Base-by-base conservation (phyloP, 2,329 filamentous ascomycete genomes). In the Colletotrichum tropicicola region DNA sequence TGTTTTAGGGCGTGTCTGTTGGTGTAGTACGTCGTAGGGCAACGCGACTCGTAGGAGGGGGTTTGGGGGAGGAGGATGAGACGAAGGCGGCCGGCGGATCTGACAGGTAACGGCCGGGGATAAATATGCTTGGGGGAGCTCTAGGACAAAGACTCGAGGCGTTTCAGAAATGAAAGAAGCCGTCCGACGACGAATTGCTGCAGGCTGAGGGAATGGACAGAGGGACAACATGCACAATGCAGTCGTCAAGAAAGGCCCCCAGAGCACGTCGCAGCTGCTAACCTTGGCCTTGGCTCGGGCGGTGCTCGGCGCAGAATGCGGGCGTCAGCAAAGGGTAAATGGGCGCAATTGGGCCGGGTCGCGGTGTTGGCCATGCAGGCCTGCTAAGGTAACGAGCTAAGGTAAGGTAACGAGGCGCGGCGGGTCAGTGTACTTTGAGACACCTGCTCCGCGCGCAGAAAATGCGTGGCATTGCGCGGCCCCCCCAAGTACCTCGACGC, bases 261-360 rank as follows among this genome's bases (percentile, higher is more conserved):
- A 19, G 43, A 28, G 53, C 45, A 43, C 32, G 41, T 54, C 49
- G 23, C 49, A 45, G 43, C 44, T 23, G 39, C 27, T 61, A 56
- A 57, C 48, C 44, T 51, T 61, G 12, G 49, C 35, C 62, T 49
- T 55, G 58, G 57, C 58, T 56, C 49, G 28, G 58, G 51, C 57
- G 37, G 51, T 62, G 62, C 57, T 61, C 57, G 57, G 62, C 51
- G 49, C 49, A 55, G 57, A 27, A 56, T 45, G 62, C 51, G 57
- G 58, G 51, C 62, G 51, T 56, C 51, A 65, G 49, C 58, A n/a
- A 55, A 41, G 23, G 44, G 21, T 25, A 27, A 43, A 43, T 19
- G 39, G n/a, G 19, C 39, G 17, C 12, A 9, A 43, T 43, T n/a
- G 39, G n/a, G n/a, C n/a, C n/a, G n/a, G 12, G 39, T 9, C 4